Evolutionary conservation across 2,329 filamentous ascomycete species (phyloP), one percentile per base, ranked within the genome.

Genomic region (Grosmannia penicillata): DNA sequence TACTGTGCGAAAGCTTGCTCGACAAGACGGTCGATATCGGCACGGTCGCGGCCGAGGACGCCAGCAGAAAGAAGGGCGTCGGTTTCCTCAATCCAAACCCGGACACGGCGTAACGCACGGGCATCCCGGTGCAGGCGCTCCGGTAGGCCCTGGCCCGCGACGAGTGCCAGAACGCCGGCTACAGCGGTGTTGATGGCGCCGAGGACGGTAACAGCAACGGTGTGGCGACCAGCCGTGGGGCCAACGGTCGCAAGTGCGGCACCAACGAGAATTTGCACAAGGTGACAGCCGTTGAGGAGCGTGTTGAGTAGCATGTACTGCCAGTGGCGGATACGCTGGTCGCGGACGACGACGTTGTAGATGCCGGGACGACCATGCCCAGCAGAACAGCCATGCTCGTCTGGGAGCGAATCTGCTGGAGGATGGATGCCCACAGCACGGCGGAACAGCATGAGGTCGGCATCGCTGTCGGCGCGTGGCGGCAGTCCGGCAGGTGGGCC

Each of bases 121-220:
- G 61, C 59, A 40, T 70, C 62, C 36, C 64, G 61, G 29, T 61
- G 54, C 15, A 70, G 43, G 14, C 62, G 51, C 45, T 66, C 61
- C 1, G 66, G 66, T 37, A 70, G 47, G 0, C 66, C 68, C 30
- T 66, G 65, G 5, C 66, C 63, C 48, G 68, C 69, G 33, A 70
- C 50, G 8, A 70, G 62, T 0, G 74, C 73, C 17, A 80, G 54
- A 1, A 76, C 56, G 14, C 77, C 75, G 1, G 76, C 76, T 6
- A 78, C 61, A 4, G 75, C 54, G 3, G 73, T 78, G 48, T 80
- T 81, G 10, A 72, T 51, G 1, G 73, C 73, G 4, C 77, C 75
- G 1, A 80, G 57, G 1, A 70, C 53, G 9, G 71, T 73, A 50
- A 80, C 70, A 13, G 50, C 34, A 17, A 63, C 58, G 15, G 69